Conservation (phyloP, 495 filamentous ascomycete genomes). For the Bryoglossum gracile region DNA sequence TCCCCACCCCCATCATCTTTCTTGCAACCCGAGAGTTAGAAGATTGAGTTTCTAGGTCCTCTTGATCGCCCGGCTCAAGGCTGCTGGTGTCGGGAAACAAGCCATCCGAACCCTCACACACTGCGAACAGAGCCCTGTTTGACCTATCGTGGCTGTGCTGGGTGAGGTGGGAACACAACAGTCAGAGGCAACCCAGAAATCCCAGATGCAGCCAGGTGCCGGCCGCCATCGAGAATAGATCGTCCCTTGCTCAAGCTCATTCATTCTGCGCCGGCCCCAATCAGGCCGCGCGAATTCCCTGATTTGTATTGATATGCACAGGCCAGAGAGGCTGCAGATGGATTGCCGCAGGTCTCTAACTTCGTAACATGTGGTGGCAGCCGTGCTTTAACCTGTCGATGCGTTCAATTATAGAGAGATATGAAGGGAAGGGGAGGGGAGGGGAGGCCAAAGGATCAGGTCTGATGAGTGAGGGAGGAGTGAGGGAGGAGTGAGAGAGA, state of each 20-base stretch:
- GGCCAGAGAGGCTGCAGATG: not conserved
- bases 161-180: conserved; percentile 1
- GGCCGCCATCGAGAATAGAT: conserved; percentile 21
- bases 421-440: no score
- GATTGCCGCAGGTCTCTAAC: no score
- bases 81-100: conserved; percentile 3
- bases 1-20: not conserved
- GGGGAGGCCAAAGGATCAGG: no score
- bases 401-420: no score
- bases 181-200: no score
- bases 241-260: conserved; percentile 4
- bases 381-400: no score
- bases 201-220: no score
- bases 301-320: conserved; percentile 2
- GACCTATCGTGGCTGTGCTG: conserved; percentile 17
- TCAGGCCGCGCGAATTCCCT: not conserved
- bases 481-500: no score
- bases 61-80: not conserved
- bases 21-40: no score
- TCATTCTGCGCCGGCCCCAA: not conserved
- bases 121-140: conserved; percentile 13
- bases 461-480: no score
- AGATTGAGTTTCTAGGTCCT: no score
- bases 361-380: no score
- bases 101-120: conserved; percentile 19